These are phyloP conservation scores for Teunomyces funiuensis DNA, from an alignment of 805 yeast genomes.

Conservation along the genomic window DNA sequence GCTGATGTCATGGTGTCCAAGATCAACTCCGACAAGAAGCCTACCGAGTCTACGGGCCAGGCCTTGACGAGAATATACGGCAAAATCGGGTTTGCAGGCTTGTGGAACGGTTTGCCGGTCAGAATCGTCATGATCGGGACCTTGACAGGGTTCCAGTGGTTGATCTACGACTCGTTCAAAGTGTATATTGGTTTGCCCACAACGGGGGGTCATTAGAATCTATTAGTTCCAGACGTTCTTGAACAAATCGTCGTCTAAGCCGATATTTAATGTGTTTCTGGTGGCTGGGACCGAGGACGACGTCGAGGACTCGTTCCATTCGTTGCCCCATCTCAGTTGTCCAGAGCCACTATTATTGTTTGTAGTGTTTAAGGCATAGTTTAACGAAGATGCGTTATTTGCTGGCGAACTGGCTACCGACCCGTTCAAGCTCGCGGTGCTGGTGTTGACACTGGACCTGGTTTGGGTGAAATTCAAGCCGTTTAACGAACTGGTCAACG, in stretches of 20 bases:
- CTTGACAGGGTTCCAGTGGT: conserved; percentile 95
- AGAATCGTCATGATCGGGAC: conserved; percentile 98
- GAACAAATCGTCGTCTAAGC: conserved; percentile 62
- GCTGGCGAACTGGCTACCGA: conserved; percentile 10
- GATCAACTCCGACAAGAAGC: conserved; percentile 70
- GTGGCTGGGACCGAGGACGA: conserved; percentile 14
- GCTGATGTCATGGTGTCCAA: conserved; percentile 99
- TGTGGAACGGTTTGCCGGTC: conserved; percentile 94
- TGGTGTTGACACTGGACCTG: background rate
- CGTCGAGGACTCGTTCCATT: conserved; percentile 32
- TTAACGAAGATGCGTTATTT: background rate
- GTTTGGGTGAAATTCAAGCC: conserved; percentile 19
- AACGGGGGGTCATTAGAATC: conserved; percentile 57
- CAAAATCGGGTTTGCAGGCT: conserved; percentile 83
- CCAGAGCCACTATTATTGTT: conserved; percentile 2
- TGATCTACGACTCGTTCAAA: conserved; percentile 93
- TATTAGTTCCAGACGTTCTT: conserved; percentile 64
- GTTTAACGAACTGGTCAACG: conserved; percentile 18
- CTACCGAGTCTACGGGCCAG: conserved; percentile 62
- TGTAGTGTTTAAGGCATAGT: background rate
- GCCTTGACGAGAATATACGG: conserved; percentile 75
- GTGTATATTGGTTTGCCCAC: conserved; percentile 94
- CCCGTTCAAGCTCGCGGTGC: conserved; percentile 5
- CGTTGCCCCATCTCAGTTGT: conserved; percentile 26
- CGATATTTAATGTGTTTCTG: conserved; percentile 8